Percentiles rank a stretch among this genome's conserved stretches.
Evolutionary conservation across 1,284 basidiomycete species (phyloP).

Genomic region (Kalmanozyma brasiliensis): DNA sequence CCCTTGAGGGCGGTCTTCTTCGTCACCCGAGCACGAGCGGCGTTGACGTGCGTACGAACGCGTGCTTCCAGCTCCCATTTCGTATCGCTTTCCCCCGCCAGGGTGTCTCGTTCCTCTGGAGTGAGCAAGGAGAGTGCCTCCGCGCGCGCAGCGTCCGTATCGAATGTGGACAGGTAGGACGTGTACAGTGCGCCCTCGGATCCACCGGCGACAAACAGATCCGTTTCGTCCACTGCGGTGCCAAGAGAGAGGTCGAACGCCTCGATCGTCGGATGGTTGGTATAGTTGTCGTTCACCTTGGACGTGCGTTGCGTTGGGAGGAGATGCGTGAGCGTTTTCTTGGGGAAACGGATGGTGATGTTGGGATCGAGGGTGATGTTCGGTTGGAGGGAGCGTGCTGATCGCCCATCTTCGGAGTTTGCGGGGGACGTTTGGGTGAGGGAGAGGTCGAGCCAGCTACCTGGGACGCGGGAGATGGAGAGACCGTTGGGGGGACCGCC

Average conservation of each 20-base stretch:
- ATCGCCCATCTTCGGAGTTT: slow-evolving; percentile 3
- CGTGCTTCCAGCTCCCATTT: slow-evolving; percentile 43
- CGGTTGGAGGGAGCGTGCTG: slow-evolving; percentile 31
- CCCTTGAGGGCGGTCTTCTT: slow-evolving; percentile 48
- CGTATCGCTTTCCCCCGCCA: slow-evolving; percentile 26
- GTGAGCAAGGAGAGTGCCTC: slow-evolving; percentile 14
- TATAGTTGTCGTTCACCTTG: slow-evolving; percentile 49
- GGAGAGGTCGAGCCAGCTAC: slow-evolving; percentile 32
- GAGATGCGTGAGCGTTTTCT: slow-evolving; percentile 13
- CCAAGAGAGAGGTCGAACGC: slow-evolving; percentile 45
- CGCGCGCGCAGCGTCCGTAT: slow-evolving; percentile 9
- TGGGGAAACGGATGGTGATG: slow-evolving; percentile 22
- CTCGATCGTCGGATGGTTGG: slow-evolving; percentile 44
- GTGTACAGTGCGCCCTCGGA: slow-evolving; percentile 47
- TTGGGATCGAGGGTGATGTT: slow-evolving; percentile 28
- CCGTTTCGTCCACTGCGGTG: slow-evolving; percentile 23
- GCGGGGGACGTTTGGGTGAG: slow-evolving; percentile 7
- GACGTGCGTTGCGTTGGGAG: slow-evolving; percentile 26
- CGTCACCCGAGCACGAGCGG: slow-evolving; percentile 6
- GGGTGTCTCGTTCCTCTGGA: slow-evolving; percentile 18
- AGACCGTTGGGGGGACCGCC: slow-evolving; percentile 28
- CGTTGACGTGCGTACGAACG: slow-evolving; percentile 24
- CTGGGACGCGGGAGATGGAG: slow-evolving; percentile 21
- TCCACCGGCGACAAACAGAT: slow-evolving; percentile 49
- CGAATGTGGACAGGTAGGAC: slow-evolving; percentile 13